Conservation (phyloP, 805 yeast genomes). For the Ogataea glucozyma region DNA sequence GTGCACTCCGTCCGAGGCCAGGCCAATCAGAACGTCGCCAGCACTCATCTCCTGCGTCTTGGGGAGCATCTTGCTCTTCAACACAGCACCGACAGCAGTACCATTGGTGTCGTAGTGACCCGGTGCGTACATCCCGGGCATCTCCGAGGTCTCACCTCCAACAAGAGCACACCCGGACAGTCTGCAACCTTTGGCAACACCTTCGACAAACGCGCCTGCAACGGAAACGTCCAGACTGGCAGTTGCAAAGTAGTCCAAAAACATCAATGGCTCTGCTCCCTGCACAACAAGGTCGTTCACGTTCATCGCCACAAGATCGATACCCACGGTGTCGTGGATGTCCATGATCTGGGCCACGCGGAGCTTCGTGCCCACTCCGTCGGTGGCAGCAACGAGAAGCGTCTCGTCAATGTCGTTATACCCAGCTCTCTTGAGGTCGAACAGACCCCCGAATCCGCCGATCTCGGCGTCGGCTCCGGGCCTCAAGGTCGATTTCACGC, state of each 20-base stretch:
- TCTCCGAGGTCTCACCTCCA: conserved; percentile 99
- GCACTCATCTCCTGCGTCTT: conserved; percentile 60
- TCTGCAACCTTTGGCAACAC: conserved; percentile 96
- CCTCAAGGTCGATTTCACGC: conserved; percentile 90
- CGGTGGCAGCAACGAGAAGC: conserved; percentile 95
- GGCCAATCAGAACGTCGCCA: conserved; percentile 84
- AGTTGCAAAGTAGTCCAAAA: conserved; percentile 94
- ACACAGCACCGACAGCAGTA: conserved; percentile 97
- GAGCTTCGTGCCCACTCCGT: conserved; percentile 98
- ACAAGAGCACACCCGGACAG: conserved; percentile 96
- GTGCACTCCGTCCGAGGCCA: conserved; percentile 90
- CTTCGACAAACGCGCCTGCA: conserved; percentile 86
- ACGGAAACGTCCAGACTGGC: conserved; percentile 83
- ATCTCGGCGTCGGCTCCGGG: conserved; percentile 97
- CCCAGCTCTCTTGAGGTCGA: conserved; percentile 87
- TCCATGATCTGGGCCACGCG: conserved; percentile 88
- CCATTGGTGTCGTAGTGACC: conserved; percentile 98
- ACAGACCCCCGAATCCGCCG: conserved; percentile 98
- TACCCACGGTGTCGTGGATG: conserved; percentile 96
- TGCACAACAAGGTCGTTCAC: conserved; percentile 97
- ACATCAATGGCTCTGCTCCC: conserved; percentile 97
- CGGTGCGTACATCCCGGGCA: conserved; percentile 97
- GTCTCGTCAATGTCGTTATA: conserved; percentile 70
- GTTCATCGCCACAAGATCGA: conserved; percentile 98
- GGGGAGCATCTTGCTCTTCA: conserved; percentile 74